phyloP scores from a whole-genome alignment of 148 eudicot species.

The Simmondsia chinensis region DNA sequence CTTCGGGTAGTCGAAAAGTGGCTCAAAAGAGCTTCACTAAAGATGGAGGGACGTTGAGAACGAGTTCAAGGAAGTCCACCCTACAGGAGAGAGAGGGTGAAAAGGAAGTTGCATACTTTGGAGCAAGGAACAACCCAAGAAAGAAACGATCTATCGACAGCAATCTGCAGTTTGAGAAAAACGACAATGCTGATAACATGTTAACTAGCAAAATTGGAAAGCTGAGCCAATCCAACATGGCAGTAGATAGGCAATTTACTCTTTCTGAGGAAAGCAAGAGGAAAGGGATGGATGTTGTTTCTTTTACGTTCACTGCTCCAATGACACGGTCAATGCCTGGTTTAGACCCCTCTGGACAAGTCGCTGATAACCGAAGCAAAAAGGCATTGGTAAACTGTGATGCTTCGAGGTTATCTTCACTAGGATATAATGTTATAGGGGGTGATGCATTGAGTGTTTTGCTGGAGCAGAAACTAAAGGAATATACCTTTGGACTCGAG shows the following conservation, averaged over 20 bases:
- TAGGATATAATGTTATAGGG: constrained; percentile 34
- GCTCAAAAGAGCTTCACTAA: constrained; percentile 23
- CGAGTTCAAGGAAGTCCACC: constrained; percentile 48
- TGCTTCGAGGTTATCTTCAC: constrained; percentile 29
- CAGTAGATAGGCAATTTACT: constrained; percentile 26
- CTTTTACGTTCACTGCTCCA: constrained; percentile 91
- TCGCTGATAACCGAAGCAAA: constrained; percentile 28
- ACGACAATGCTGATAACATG: constrained; percentile 18
- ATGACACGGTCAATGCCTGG: constrained; percentile 36
- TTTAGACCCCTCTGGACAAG: constrained; percentile 21
- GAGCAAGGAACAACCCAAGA: constrained; percentile 35
- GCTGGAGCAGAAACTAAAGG: constrained; percentile 76
- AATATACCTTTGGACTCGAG: constrained; percentile 41
- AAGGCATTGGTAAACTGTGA: constrained; percentile 28
- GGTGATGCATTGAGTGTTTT: constrained; percentile 67
- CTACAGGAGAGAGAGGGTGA: constrained; percentile 39
- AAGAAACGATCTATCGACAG: constrained; percentile 69
- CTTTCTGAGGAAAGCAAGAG: constrained; percentile 52
- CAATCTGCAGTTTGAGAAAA: constrained; percentile 24
- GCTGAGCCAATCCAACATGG: constrained; percentile 17
- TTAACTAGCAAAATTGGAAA: constrained; percentile 23
- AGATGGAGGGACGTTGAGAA: constrained; percentile 26
- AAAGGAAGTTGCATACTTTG: constrained; percentile 30
- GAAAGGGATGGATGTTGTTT: constrained; percentile 74
- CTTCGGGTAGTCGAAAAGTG: constrained; percentile 34